Evolutionary conservation across 768 basidiomycete species (phyloP).

Genomic region (Auricularia sp.): DNA sequence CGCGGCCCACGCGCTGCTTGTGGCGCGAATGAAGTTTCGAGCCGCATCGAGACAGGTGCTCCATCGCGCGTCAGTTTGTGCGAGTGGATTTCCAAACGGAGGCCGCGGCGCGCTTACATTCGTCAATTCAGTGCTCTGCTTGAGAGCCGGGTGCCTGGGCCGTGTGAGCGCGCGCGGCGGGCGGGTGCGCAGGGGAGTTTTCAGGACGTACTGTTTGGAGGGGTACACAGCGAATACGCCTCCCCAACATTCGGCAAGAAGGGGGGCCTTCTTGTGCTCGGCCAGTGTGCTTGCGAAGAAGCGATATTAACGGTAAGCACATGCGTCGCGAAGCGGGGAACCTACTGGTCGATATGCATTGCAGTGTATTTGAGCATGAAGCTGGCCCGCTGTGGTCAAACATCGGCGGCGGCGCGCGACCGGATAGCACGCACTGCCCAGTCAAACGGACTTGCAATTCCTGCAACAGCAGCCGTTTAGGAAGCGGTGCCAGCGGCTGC

Average conservation of each 20-base stretch:
- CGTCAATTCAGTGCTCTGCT: neutral
- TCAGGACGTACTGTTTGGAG: constrained; percentile 39
- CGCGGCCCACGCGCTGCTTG: neutral
- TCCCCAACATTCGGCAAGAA: constrained; percentile 59
- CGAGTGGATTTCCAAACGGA: no score
- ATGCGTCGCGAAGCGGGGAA: neutral
- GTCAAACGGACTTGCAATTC: neutral
- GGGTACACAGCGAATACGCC: constrained; percentile 56
- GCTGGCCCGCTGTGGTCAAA: neutral
- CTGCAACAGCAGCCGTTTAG: neutral
- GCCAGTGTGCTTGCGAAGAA: constrained; percentile 9
- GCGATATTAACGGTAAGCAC: neutral
- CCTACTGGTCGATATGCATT: neutral
- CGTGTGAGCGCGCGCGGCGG: neutral
- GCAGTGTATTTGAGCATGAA: neutral
- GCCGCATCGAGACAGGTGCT: neutral
- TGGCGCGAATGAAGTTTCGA: neutral
- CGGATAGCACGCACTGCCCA: neutral
- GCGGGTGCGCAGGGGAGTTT: neutral
- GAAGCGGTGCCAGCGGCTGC: neutral
- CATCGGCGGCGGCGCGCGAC: neutral
- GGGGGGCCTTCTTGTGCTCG: constrained; percentile 21
- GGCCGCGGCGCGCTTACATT: neutral
- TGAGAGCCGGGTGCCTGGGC: neutral
- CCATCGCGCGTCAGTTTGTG: no score